A percentile compares a stretch with the other conserved stretches of the same genome.
Conservation (phyloP, 495 filamentous ascomycete genomes). For the Parathielavia appendiculata region DNA sequence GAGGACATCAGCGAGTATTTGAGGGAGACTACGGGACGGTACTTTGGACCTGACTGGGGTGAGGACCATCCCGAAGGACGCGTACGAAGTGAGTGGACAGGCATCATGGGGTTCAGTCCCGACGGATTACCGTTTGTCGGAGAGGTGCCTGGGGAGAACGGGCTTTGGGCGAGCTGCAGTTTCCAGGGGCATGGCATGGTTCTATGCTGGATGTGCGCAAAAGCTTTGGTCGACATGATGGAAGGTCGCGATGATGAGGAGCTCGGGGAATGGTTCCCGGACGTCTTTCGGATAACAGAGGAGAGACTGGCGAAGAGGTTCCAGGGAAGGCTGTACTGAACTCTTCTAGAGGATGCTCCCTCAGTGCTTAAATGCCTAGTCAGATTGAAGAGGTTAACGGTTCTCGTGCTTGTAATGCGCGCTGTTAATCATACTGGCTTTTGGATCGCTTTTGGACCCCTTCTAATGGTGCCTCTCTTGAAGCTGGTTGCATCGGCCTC, state of each 20-base stretch:
- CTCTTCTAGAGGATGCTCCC: not conserved
- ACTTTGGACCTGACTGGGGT: constrained; percentile 57
- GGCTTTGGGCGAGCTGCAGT: constrained; percentile 46
- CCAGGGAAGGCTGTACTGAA: constrained; percentile 36
- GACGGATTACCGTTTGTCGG: constrained; percentile 56
- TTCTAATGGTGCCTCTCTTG: too few relatives aligned
- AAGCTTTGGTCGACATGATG: constrained; percentile 50
- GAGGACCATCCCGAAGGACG: constrained; percentile 52
- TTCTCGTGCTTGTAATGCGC: too few relatives aligned
- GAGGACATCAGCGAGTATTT: constrained; percentile 51
- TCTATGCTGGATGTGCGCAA: constrained; percentile 52
- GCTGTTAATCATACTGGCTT: too few relatives aligned
- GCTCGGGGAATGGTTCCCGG: constrained; percentile 48
- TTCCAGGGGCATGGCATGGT: constrained; percentile 61
- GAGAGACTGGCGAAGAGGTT: constrained; percentile 44
- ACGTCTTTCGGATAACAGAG: constrained; percentile 42
- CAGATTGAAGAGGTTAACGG: too few relatives aligned
- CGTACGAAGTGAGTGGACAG: constrained; percentile 57
- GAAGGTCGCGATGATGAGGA: constrained; percentile 32
- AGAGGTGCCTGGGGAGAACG: constrained; percentile 38
- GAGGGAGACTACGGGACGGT: constrained; percentile 39
- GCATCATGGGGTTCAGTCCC: constrained; percentile 55
- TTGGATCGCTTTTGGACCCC: too few relatives aligned
- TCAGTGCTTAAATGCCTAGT: too few relatives aligned
- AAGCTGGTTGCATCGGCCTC: too few relatives aligned